Conservation (phyloP, 306 rosid genomes). For the Medicago arabica region DNA sequence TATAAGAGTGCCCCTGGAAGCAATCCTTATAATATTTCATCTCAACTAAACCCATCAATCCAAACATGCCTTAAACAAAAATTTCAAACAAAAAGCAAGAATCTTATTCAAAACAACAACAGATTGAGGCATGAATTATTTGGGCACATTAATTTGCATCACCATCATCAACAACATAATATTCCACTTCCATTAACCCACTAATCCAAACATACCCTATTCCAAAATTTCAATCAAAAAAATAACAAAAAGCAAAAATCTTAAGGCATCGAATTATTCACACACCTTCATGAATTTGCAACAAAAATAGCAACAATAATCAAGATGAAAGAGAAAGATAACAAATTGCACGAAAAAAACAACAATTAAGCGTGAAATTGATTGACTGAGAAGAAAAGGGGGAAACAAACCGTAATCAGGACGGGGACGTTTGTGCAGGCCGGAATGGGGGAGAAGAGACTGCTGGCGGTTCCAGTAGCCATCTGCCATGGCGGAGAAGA, state of each 20-base stretch:
- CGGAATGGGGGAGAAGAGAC: constrained; percentile 55
- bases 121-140: background rate
- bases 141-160: background rate
- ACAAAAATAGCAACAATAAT: background rate
- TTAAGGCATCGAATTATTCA: background rate
- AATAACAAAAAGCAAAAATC: background rate
- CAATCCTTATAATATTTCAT: background rate
- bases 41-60: background rate
- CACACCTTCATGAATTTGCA: background rate
- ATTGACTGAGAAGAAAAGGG: background rate
- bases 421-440: constrained; percentile 77
- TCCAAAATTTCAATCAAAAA: background rate
- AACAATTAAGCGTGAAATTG: background rate
- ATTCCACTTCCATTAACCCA: background rate
- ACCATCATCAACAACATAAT: too few species aligned
- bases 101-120: background rate
- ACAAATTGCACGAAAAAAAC: background rate
- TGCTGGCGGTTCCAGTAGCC: constrained; percentile 68
- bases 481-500: constrained; percentile 60
- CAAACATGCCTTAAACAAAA: background rate
- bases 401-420: constrained; percentile 64
- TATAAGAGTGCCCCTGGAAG: too few species aligned
- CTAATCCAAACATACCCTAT: background rate
- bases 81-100: background rate
- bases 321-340: background rate